These are phyloP conservation scores for Penicillium vulpinum DNA, from an alignment of 2,329 filamentous ascomycete species.

Conservation along the genomic window DNA sequence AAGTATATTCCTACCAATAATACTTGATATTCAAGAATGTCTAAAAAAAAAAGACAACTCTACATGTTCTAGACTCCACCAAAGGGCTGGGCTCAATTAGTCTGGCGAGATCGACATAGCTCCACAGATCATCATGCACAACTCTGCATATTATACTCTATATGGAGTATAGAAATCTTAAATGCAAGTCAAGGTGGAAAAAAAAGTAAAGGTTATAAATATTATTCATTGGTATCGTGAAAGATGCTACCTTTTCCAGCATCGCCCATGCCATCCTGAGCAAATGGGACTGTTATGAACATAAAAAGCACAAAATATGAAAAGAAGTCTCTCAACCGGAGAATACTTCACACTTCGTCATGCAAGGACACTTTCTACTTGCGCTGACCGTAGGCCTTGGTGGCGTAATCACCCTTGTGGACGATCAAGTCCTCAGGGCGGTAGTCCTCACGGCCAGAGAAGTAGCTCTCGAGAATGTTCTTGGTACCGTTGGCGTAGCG, in stretches of 20 bases:
- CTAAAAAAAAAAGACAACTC: not conserved
- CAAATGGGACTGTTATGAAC: constrained; percentile 16
- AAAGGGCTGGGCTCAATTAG: not conserved
- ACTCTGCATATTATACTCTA: not conserved
- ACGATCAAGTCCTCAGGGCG: constrained; percentile 88
- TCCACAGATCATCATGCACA: constrained; percentile 4
- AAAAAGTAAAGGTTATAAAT: constrained; percentile 3
- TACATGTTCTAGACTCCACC: not conserved
- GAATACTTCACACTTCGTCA: not conserved
- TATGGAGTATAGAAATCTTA: not conserved
- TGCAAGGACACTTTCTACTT: constrained; percentile 25
- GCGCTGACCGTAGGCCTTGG: constrained; percentile 85
- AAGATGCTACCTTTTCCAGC: constrained; percentile 20
- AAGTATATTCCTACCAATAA: not conserved
- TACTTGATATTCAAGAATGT: not conserved
- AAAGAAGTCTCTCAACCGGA: not conserved
- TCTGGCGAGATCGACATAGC: constrained; percentile 1
- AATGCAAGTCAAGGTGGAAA: not conserved
- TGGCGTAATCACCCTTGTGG: constrained; percentile 85
- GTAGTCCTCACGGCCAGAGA: constrained; percentile 85
- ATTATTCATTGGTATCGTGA: constrained; percentile 29
- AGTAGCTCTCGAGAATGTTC: constrained; percentile 87
- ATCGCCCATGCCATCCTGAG: constrained; percentile 3
- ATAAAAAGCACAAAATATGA: constrained; percentile 10
- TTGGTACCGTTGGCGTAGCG: constrained; percentile 86